A percentile compares a stretch with the other conserved stretches of the same genome.
Evolutionary conservation across 2,329 filamentous ascomycete genomes (phyloP).

Genomic region (Epichloe coenophiala): DNA sequence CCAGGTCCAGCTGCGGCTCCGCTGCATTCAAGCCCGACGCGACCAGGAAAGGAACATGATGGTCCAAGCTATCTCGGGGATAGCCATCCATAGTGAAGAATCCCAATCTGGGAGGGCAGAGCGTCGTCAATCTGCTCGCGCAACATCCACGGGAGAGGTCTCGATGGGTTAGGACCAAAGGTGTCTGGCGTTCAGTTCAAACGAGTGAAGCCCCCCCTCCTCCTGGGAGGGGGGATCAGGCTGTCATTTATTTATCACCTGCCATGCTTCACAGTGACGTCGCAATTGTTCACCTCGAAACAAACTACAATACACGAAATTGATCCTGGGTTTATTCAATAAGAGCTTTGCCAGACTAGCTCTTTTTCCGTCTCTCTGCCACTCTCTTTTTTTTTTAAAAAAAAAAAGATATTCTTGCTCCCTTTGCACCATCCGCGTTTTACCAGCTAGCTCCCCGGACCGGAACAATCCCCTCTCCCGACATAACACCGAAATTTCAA

Average conservation of each 20-base stretch:
- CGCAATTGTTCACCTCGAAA: no score
- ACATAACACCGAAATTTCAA: constrained; percentile 9
- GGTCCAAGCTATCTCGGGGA: constrained; percentile 64
- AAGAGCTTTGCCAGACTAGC: no score
- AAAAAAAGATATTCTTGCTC: no score
- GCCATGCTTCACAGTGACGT: background rate
- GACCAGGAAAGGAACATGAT: constrained; percentile 75
- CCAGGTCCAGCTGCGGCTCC: constrained; percentile 27
- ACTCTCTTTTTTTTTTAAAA: no score
- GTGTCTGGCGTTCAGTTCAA: background rate
- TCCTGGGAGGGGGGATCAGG: background rate
- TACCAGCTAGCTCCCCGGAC: constrained; percentile 4
- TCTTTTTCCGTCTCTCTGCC: no score
- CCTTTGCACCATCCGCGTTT: no score
- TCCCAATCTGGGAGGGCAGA: constrained; percentile 8
- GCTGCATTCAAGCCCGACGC: constrained; percentile 56
- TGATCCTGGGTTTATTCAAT: no score
- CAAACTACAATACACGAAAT: no score
- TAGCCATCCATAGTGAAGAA: constrained; percentile 58
- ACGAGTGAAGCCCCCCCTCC: background rate
- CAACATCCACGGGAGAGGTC: constrained; percentile 1
- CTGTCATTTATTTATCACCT: no score
- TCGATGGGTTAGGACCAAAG: constrained; percentile 8
- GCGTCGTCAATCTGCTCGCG: background rate
- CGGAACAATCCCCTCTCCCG: constrained; percentile 19